Evolutionary conservation across 164 flowering plant species (phyloP), one percentile per base, ranked within the genome.

Genomic region (Magnolia kwangsiensis): DNA sequence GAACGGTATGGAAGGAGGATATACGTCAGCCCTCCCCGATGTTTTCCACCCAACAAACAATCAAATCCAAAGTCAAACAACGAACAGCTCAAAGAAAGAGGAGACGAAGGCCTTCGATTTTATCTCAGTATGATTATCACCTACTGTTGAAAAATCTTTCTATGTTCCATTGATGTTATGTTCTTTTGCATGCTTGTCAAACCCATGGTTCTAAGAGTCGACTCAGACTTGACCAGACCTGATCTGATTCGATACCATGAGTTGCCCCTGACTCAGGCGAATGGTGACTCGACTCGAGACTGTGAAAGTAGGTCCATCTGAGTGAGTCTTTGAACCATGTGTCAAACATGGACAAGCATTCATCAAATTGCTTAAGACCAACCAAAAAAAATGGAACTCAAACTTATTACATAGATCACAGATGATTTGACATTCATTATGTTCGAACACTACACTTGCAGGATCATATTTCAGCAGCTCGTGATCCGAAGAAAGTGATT

Each of bases 81-180:
- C 87, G 87, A 88, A 80, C 76, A 87, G 73, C 83, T 81, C 94
- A 51, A 92, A 89, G 88, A 92, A 89, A 85, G 97, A 92, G 82
- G 98, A 94, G 1, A 90, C 94, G 1, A 91, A 81, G 85, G 98
- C 99, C 31, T 96, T 96, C 80, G 99, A 96, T 79, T 96, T 96
- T 78, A 94, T 96, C 77, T 89, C 99, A 68, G 78, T 75, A 75
- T 58, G 67, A 4, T 21, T 67, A 7, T 13, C 67, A 24, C 50
- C 49, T 18, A 68, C 16, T 11, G 49, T 66, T 9, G 45, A 13
- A 23, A 24, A 29, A 68, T 24, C 29, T 68, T 68, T 68, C 29
- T 2, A 21, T 23, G 11, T n/a, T 24, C 24, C 21, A 24, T 18
- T 66, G 49, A 24, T 24, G 29, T 68, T 29, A 2, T 5, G 18